These are phyloP conservation scores for Clarireedia homoeocarpa DNA, from an alignment of 2,329 filamentous ascomycete genomes.

Conservation along the genomic window DNA sequence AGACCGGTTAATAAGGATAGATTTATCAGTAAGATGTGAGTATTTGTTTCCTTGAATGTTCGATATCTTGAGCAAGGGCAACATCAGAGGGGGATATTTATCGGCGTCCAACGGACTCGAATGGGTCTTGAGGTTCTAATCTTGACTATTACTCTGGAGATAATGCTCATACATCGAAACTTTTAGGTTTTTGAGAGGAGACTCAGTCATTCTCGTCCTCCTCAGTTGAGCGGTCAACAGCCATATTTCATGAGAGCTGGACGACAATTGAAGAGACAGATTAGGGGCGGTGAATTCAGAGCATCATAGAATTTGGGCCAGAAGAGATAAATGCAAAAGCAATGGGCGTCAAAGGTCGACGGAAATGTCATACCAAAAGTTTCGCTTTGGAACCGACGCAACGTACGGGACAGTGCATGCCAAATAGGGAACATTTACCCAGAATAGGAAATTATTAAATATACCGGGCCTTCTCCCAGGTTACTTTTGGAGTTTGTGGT, in stretches of 20 bases:
- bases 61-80: background rate
- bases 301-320: background rate
- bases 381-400: slow-evolving; percentile 1
- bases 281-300: background rate
- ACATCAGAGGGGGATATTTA: too few relatives aligned
- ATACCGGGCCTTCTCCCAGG: background rate
- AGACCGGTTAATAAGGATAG: slow-evolving; percentile 93
- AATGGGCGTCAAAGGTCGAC: slow-evolving; percentile 6
- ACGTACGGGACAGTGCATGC: slow-evolving; percentile 1
- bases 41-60: slow-evolving; percentile 19
- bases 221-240: slow-evolving; percentile 25
- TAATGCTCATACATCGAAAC: background rate
- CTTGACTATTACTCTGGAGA: too few relatives aligned
- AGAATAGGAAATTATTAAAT: background rate
- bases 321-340: slow-evolving; percentile 7
- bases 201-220: slow-evolving; percentile 31
- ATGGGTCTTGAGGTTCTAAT: too few relatives aligned
- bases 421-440: slow-evolving; percentile 1
- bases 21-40: slow-evolving; percentile 94
- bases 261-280: slow-evolving; percentile 2
- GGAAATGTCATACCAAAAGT: background rate
- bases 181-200: slow-evolving; percentile 30
- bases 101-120: too few relatives aligned
- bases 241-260: background rate
- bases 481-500: background rate